Percentiles rank a stretch among this genome's conserved stretches.
Conservation (phyloP, 768 basidiomycete species). For the Lactarius tabidus region DNA sequence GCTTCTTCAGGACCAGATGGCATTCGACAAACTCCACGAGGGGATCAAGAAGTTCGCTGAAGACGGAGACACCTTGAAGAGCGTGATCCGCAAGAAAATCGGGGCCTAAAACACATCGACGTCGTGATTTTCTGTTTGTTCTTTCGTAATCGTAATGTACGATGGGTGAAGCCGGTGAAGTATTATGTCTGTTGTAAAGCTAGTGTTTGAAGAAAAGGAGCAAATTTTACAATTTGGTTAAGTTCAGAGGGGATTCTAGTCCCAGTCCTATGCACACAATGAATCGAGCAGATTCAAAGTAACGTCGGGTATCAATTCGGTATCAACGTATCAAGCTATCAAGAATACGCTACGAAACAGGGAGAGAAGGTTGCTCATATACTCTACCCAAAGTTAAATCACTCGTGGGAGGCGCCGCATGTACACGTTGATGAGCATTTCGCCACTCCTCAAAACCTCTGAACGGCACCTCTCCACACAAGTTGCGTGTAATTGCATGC, state of each 20-base stretch:
- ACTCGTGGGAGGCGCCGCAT: conserved; percentile 13
- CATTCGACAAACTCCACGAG: conserved; percentile 98
- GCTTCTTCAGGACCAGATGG: conserved; percentile 91
- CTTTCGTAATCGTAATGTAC: conserved; percentile 2
- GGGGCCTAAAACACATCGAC: conserved; percentile 35
- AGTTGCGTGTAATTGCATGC: conserved; percentile 21
- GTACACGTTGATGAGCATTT: conserved; percentile 22
- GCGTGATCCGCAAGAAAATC: conserved; percentile 67
- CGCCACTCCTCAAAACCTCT: conserved; percentile 25
- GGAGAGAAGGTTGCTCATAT: not conserved
- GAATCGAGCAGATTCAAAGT: not conserved
- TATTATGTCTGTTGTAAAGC: not conserved
- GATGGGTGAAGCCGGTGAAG: not conserved
- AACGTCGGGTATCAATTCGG: not conserved
- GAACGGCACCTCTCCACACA: conserved; percentile 27
- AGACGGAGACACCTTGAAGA: conserved; percentile 89
- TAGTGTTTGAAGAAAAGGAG: not conserved
- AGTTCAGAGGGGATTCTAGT: not conserved
- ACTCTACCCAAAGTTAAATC: conserved; percentile 24
- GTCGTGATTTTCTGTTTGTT: not conserved
- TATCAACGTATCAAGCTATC: not conserved
- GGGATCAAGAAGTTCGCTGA: conserved; percentile 98
- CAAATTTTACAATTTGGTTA: not conserved
- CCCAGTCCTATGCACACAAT: not conserved
- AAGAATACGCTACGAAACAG: not conserved